Percentiles rank a stretch among this genome's conserved stretches.
These are phyloP conservation scores for Dactylonectria macrodidyma DNA, from an alignment of 2,329 filamentous ascomycete genomes.

Conservation along the genomic window DNA sequence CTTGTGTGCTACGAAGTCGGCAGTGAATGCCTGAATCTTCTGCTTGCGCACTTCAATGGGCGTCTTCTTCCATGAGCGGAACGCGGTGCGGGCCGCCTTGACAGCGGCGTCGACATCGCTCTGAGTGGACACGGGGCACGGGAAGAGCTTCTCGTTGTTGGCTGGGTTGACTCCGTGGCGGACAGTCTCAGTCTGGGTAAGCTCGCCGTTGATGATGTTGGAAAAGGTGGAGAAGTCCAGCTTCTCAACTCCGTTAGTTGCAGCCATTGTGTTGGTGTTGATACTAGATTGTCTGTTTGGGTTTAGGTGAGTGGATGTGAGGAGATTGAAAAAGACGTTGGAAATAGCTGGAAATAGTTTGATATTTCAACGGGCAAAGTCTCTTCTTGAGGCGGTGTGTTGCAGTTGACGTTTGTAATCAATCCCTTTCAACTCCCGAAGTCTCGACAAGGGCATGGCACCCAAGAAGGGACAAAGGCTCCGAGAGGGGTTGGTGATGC, in stretches of 20 bases:
- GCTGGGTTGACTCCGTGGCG: background rate
- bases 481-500: too few species aligned
- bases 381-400: too few species aligned
- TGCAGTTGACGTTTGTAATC: too few species aligned
- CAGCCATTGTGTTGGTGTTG: background rate
- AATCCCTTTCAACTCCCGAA: too few species aligned
- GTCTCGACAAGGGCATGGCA: too few species aligned
- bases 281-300: background rate
- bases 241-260: background rate
- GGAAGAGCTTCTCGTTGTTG: background rate
- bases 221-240: constrained; percentile 1
- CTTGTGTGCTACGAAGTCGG: background rate
- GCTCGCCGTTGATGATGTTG: constrained; percentile 2
- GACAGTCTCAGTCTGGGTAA: background rate
- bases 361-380: too few species aligned
- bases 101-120: background rate
- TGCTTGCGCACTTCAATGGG: background rate
- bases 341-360: background rate
- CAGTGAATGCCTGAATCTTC: background rate
- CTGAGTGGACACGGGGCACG: background rate
- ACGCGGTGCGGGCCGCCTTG: background rate
- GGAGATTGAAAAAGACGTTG: background rate
- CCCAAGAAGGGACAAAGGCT: too few species aligned
- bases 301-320: background rate
- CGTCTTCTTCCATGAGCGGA: background rate